Evolutionary conservation across 2,329 filamentous ascomycete genomes (phyloP).

Genomic region (Aspergillus viridinutans): DNA sequence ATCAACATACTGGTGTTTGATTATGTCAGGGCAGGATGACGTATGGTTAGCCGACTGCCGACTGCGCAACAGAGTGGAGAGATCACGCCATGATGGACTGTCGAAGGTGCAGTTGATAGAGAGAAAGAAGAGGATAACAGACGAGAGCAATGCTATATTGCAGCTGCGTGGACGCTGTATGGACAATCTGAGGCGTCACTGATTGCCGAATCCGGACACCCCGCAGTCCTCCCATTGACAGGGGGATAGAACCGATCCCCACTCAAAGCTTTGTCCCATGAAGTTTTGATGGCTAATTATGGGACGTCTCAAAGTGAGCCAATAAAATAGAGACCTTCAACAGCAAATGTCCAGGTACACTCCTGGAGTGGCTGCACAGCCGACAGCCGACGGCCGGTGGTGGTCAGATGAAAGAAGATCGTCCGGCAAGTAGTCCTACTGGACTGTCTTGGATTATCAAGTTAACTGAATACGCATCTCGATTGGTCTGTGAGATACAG

Average conservation of each 20-base stretch:
- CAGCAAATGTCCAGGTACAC: background rate
- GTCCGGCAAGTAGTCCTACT: background rate
- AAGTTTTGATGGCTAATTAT: background rate
- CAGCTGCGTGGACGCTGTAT: background rate
- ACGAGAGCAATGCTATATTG: background rate
- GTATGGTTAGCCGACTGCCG: constrained; percentile 10
- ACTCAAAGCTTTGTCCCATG: background rate
- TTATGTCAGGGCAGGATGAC: constrained; percentile 3
- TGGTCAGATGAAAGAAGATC: background rate
- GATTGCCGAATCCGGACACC: background rate
- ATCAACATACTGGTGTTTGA: background rate
- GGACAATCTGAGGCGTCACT: background rate
- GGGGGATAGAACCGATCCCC: background rate
- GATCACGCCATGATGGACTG: background rate
- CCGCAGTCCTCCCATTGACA: background rate
- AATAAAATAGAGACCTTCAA: background rate
- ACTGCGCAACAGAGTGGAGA: background rate
- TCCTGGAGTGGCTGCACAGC: constrained; percentile 1
- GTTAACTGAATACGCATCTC: background rate
- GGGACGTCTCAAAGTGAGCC: background rate
- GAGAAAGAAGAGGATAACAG: background rate
- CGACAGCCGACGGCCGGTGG: constrained; percentile 14
- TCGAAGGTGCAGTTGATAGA: too few species aligned
- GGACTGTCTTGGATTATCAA: background rate
- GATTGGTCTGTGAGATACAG: background rate